Evolutionary conservation across 2,329 filamentous ascomycete genomes (phyloP), one percentile per base, ranked within the genome.

Genomic region (Calonectria hongkongensis): DNA sequence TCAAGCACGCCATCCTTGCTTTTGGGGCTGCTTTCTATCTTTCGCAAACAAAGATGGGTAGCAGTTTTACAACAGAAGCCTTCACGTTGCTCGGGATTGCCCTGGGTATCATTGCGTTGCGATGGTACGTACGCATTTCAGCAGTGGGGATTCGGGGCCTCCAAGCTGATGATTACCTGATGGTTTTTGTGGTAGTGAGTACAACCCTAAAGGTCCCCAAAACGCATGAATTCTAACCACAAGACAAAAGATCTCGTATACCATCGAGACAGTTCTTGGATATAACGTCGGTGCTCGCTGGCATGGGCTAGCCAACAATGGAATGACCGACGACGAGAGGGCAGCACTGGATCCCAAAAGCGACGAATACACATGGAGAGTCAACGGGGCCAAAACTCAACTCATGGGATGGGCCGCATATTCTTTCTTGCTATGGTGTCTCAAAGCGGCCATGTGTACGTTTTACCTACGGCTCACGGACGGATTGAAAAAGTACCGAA

Each of bases 401-500:
- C 78, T 92, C 4, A 80, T 86, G 1, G 88, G 88, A 6, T 90
- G 88, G 88, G 84, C 86, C 10, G 79, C 86, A 9, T 91, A 91
- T 74, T 85, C 85, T 0, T 78, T 85, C 4, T 78, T 90, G 10
- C 77, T 91, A 21, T 89, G 87, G 86, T 77, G 86, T 28, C 78
- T 91, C 65, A 91, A 91, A 79, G 78, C 84, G 3, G 88, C 89
- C 65, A 86, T 90, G 83, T 84, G 87, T 2, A 82, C 87, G 33
- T 91, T 90, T 78, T 90, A 89, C 76, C 82, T 85, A 3, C 83
- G 89, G 67, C 83, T 91, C 21, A 89, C 86, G 25, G 82, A 82
- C 54, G 68, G 71, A 4, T 18, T 72, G 9, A 43, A 50, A 7
- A 48, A 60, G 28, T 76, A 75, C 45, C 66, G 67, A 7, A 27